Evolutionary conservation across 768 basidiomycete genomes (phyloP).

Genomic region (Leccinum uliginosum): DNA sequence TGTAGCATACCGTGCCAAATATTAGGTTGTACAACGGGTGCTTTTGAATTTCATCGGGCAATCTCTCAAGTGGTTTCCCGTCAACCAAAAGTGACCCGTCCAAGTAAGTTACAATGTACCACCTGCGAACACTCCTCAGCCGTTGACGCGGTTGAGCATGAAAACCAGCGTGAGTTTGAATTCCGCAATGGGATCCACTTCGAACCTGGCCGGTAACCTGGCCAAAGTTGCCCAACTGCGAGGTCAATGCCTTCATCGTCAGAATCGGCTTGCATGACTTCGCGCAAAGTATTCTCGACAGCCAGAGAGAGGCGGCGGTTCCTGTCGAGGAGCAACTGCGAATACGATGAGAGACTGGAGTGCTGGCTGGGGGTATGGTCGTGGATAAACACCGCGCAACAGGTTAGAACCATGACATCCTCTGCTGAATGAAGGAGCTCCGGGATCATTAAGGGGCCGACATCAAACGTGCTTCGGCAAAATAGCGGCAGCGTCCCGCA

Average conservation of each 20-base stretch:
- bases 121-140: slow-evolving; percentile 14
- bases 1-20: slow-evolving; percentile 18
- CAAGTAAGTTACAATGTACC: slow-evolving; percentile 21
- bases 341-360: slow-evolving; percentile 4
- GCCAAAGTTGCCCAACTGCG: slow-evolving; percentile 22
- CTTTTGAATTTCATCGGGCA: slow-evolving; percentile 17
- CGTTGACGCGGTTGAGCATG: slow-evolving; percentile 12
- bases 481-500: slow-evolving; percentile 35
- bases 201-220: slow-evolving; percentile 21
- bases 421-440: slow-evolving; percentile 15
- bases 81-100: slow-evolving; percentile 26
- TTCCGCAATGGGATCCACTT: slow-evolving; percentile 13
- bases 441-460: slow-evolving; percentile 7
- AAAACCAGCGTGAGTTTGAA: slow-evolving; percentile 21
- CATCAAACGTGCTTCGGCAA: slow-evolving; percentile 38
- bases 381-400: slow-evolving; percentile 24
- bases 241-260: slow-evolving; percentile 15
- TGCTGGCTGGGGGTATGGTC: slow-evolving; percentile 21
- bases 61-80: slow-evolving; percentile 22
- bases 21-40: slow-evolving; percentile 19
- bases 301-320: slow-evolving; percentile 28
- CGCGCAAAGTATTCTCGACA: slow-evolving; percentile 14
- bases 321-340: slow-evolving; percentile 23
- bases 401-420: slow-evolving; percentile 23
- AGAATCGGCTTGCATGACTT: slow-evolving; percentile 1